Evolutionary conservation across 257 asterid genomes (phyloP), one percentile per base, ranked within the genome.

Genomic region (Rehmannia glutinosa): DNA sequence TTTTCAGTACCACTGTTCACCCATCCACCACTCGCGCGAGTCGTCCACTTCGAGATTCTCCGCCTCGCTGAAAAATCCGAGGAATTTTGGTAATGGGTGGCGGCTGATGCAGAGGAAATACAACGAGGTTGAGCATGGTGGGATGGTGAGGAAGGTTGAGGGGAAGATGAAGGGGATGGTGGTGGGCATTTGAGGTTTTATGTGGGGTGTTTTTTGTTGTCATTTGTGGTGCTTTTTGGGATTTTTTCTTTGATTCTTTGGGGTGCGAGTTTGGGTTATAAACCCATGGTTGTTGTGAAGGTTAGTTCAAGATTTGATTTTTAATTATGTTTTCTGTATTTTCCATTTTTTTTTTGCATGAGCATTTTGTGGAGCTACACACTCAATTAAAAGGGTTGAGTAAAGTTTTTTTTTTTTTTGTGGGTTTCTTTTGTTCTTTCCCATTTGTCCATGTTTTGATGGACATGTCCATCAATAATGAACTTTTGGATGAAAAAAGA

Each of bases 21-120:
- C 98, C 30, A 87, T 89, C 51, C 95, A 92, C 86, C 97, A 92
- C 80, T 92, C 98, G 2, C 79, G 97, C 8, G 97, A 92, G 63
- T 92, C 97, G 2, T 92, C 98, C 19, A 92, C 95, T 11, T 89
- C 96, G 0, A 62, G 96, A 21, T 89, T 80, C 89, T 86, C 96
- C 0, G 96, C 86, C 32, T 83, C 95, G 8, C 41, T 90, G 78
- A 87, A 90, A 45, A 79, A 78, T 68, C 82, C 88, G 0, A 52
- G 70, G 3, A 49, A 42, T 62, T 27, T 51, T 24, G 52, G 58
- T 25, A 62, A 66, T 24, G 89, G 86, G 42, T 92, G 98, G 98
- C 72, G 82, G 51, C 70, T 80, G 58, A 65, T 89, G 81, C 87
- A 74, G 73, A 75, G 50, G 35, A 70, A 63, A 45, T 80, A 73